Conservation (phyloP, 23 red algal species). For the Gracilaria gracilis region DNA sequence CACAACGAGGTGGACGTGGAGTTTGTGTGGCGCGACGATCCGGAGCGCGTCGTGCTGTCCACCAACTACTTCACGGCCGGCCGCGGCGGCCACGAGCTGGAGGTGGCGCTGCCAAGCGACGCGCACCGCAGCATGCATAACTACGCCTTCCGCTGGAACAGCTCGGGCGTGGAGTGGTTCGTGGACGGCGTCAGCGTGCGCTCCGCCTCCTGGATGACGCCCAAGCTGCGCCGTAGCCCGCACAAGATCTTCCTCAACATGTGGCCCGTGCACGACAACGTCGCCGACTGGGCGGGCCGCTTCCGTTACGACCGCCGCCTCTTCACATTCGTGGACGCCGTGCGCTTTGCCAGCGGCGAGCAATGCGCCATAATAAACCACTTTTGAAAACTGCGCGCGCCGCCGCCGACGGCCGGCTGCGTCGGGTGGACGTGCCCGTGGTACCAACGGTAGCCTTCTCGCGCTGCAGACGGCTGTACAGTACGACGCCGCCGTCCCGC, state of each 20-base stretch:
- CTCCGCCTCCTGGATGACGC: not conserved
- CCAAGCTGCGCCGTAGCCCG: not conserved
- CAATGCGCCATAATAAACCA: not conserved
- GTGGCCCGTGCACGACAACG: slow-evolving; percentile 25
- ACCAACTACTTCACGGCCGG: slow-evolving; percentile 47
- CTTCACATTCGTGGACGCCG: not conserved
- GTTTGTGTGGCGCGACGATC: slow-evolving; percentile 3
- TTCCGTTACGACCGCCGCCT: not conserved
- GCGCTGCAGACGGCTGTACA: no score
- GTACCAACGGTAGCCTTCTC: no score
- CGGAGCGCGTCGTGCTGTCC: slow-evolving; percentile 10
- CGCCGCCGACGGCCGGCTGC: no score
- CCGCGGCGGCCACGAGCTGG: slow-evolving; percentile 1
- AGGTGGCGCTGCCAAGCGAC: not conserved
- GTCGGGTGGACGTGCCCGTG: no score
- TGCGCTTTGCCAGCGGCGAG: not conserved
- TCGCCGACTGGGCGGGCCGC: not conserved
- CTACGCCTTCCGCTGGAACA: slow-evolving; percentile 55
- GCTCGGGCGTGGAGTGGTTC: slow-evolving; percentile 41
- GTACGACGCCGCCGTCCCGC: no score
- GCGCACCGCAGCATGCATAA: slow-evolving; percentile 23
- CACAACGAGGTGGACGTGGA: slow-evolving; percentile 51
- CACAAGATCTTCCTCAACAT: slow-evolving; percentile 11
- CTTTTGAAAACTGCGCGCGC: not conserved
- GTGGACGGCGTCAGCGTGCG: slow-evolving; percentile 32